Percentiles rank a stretch among this genome's conserved stretches.
Conservation (phyloP, 192 early-diverging fungal species). For the Chytriomyces confervae region DNA sequence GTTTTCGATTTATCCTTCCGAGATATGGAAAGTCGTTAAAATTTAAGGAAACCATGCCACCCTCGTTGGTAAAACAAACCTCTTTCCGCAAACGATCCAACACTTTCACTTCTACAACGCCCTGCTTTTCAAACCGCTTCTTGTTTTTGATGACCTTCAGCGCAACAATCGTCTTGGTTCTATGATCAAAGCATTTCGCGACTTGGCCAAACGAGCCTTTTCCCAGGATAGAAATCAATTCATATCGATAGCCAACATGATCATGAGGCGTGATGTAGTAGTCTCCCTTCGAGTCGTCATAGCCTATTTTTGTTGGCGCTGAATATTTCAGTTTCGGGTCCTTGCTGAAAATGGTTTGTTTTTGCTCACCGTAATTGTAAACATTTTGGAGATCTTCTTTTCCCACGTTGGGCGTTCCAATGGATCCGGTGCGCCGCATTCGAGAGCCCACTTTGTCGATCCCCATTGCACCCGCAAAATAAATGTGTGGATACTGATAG, state of each 20-base stretch:
- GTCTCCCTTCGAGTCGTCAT: conserved; percentile 93
- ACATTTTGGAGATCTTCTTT: conserved; percentile 46
- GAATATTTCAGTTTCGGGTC: too few species aligned
- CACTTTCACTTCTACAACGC: conserved; percentile 91
- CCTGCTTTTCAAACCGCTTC: conserved; percentile 95
- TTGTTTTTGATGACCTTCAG: conserved; percentile 97
- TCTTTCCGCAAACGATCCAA: conserved; percentile 80
- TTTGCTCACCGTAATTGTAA: conserved; percentile 41
- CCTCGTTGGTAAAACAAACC: conserved; percentile 49
- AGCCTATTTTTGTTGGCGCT: conserved; percentile 40
- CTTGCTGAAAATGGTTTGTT: too few species aligned
- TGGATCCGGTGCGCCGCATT: conserved; percentile 63
- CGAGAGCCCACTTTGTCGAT: conserved; percentile 62
- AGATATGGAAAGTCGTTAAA: conserved; percentile 1
- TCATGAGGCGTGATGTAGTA: conserved; percentile 83
- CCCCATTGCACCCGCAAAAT: conserved; percentile 79
- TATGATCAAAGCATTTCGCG: conserved; percentile 91
- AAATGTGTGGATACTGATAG: conserved; percentile 81
- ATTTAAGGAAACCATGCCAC: not conserved
- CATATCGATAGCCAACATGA: conserved; percentile 90
- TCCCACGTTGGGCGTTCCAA: conserved; percentile 38
- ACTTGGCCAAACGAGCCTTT: conserved; percentile 97
- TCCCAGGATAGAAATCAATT: conserved; percentile 84
- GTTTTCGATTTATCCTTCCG: conserved; percentile 79
- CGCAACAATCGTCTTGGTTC: conserved; percentile 80